Evolutionary conservation across 805 yeast genomes (phyloP).

Genomic region (Ogataea kodamae): DNA sequence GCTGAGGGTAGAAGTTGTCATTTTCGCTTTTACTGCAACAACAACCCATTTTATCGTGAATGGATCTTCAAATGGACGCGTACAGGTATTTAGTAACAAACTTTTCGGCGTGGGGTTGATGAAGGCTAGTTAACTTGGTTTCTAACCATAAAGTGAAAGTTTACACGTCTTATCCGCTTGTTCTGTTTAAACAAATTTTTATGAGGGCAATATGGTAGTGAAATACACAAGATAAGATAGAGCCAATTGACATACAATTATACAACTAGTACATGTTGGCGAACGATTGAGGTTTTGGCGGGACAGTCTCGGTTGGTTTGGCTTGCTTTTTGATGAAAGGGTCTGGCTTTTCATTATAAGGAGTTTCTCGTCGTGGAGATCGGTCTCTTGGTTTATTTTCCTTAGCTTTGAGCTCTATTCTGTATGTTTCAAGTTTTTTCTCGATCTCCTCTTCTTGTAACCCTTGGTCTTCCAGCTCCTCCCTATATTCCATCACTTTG

Average conservation of each 20-base stretch:
- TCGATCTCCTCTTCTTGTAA: constrained; percentile 36
- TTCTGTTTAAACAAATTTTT: constrained; percentile 17
- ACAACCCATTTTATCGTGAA: constrained; percentile 40
- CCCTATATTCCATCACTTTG: constrained; percentile 48
- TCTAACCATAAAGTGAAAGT: constrained; percentile 7
- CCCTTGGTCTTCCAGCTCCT: constrained; percentile 46
- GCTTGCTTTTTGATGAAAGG: constrained; percentile 13
- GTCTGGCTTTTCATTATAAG: constrained; percentile 18
- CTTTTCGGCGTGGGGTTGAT: constrained; percentile 1
- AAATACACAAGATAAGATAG: constrained; percentile 9
- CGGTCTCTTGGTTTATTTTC: constrained; percentile 2
- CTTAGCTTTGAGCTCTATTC: constrained; percentile 15
- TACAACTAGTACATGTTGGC: constrained; percentile 6
- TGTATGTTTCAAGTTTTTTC: constrained; percentile 26
- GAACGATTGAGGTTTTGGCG: constrained; percentile 1
- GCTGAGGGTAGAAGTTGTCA: constrained; percentile 67
- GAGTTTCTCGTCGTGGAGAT: constrained; percentile 3
- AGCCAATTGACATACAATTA: not conserved
- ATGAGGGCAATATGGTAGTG: constrained; percentile 18
- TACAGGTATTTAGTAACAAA: constrained; percentile 1
- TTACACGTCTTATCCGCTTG: constrained; percentile 13
- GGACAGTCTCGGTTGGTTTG: not conserved
- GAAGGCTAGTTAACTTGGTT: not conserved
- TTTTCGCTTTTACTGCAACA: constrained; percentile 48
- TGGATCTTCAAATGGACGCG: not conserved